These are phyloP conservation scores for Bondarzewia mesenterica DNA, from an alignment of 1,284 basidiomycete species.

Conservation along the genomic window DNA sequence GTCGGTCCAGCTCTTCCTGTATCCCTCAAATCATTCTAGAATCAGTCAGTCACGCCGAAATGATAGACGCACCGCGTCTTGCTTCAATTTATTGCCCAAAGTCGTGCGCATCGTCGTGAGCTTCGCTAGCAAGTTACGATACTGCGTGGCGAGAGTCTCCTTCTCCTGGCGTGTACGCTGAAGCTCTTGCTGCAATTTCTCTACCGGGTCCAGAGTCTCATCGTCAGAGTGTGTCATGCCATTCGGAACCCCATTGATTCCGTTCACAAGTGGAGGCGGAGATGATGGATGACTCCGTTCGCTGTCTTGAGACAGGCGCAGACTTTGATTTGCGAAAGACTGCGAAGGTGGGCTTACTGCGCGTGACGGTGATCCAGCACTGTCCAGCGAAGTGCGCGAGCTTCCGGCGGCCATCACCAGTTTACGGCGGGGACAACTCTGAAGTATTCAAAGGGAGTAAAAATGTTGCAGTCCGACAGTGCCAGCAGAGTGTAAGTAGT, in stretches of 20 bases:
- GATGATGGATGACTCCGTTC: conserved; percentile 16
- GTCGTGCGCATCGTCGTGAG: conserved; percentile 90
- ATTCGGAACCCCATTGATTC: conserved; percentile 17
- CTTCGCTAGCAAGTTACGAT: conserved; percentile 81
- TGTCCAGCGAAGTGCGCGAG: conserved; percentile 1
- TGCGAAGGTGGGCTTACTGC: conserved; percentile 6
- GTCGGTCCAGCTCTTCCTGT: conserved; percentile 91
- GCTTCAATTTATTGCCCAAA: conserved; percentile 89
- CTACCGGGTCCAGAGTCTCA: conserved; percentile 35
- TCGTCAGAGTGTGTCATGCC: conserved; percentile 15
- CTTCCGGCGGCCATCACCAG: background rate
- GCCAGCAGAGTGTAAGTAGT: too few relatives aligned
- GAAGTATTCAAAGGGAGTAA: too few relatives aligned
- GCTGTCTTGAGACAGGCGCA: conserved; percentile 21
- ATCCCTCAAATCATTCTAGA: background rate
- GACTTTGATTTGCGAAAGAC: conserved; percentile 6
- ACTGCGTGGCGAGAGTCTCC: conserved; percentile 78
- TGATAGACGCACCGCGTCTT: conserved; percentile 84
- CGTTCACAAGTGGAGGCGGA: conserved; percentile 19
- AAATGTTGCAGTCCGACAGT: too few relatives aligned
- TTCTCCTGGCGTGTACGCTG: conserved; percentile 70
- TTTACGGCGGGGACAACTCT: too few relatives aligned
- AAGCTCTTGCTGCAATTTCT: conserved; percentile 50
- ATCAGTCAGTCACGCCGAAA: background rate
- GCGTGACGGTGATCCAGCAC: conserved; percentile 1